These are phyloP conservation scores for Phalaenopsis hybrid DNA, from an alignment of 116 monocot species.

Conservation along the genomic window DNA sequence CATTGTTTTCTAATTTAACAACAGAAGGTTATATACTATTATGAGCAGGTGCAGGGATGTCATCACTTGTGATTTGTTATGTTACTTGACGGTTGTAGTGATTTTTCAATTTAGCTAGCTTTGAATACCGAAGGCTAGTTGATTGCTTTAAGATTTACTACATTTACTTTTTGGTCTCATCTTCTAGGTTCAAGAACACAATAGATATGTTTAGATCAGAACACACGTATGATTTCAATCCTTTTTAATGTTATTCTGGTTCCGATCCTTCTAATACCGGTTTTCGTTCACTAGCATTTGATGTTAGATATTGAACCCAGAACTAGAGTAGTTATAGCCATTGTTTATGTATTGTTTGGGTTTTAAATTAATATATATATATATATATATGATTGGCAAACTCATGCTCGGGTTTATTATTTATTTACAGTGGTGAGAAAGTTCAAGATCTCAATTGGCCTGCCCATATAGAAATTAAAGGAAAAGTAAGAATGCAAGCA, in stretches of 20 bases:
- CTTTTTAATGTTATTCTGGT: neutral
- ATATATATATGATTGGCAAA: neutral
- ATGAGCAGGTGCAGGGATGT: neutral
- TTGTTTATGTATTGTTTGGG: neutral
- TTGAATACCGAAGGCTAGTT: neutral
- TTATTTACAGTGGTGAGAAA: slow-evolving; percentile 61
- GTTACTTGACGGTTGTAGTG: too few species aligned
- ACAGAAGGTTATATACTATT: too few species aligned
- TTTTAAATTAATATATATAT: neutral
- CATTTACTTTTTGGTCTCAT: neutral
- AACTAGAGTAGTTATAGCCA: neutral
- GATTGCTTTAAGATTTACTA: neutral
- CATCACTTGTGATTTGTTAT: neutral
- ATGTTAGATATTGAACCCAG: neutral
- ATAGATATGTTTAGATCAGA: neutral
- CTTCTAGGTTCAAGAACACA: neutral
- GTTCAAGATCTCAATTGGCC: slow-evolving; percentile 53
- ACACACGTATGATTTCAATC: neutral
- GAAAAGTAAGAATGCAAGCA: slow-evolving; percentile 67
- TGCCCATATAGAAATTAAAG: slow-evolving; percentile 59
- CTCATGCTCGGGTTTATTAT: neutral
- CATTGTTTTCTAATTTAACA: neutral
- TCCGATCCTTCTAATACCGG: neutral
- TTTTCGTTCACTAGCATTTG: neutral
- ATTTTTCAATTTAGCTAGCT: neutral